These are phyloP conservation scores for Xylariaceae sp. DNA, from an alignment of 2,329 filamentous ascomycete genomes.

Conservation along the genomic window DNA sequence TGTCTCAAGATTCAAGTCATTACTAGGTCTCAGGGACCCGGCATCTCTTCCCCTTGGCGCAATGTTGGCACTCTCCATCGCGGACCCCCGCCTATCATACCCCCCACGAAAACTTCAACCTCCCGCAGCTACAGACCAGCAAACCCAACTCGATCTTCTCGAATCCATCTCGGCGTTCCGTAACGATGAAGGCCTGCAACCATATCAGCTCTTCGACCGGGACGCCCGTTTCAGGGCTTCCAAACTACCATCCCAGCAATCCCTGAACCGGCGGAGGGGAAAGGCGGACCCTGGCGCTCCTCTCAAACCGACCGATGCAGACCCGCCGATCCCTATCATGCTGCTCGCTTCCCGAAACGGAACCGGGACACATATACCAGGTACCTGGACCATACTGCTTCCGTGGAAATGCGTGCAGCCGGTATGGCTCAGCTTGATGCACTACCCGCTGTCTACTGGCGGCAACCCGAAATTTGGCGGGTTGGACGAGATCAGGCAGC, in stretches of 20 bases:
- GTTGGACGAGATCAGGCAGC: conserved; percentile 70
- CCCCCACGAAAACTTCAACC: conserved; percentile 57
- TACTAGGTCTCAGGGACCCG: conserved; percentile 60
- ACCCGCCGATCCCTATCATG: conserved; percentile 74
- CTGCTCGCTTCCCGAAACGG: conserved; percentile 56
- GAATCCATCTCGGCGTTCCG: conserved; percentile 64
- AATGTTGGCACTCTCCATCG: conserved; percentile 64
- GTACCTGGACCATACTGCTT: conserved; percentile 75
- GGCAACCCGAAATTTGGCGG: conserved; percentile 80
- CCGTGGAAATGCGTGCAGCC: conserved; percentile 87
- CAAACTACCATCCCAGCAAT: conserved; percentile 67
- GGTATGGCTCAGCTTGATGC: conserved; percentile 82
- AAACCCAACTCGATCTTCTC: conserved; percentile 38
- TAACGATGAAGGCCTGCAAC: conserved; percentile 45
- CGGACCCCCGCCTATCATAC: conserved; percentile 75
- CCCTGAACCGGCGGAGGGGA: conserved; percentile 71
- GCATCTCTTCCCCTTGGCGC: conserved; percentile 64
- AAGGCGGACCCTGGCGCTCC: conserved; percentile 56
- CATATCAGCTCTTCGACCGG: conserved; percentile 62
- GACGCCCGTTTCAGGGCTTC: conserved; percentile 59
- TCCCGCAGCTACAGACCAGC: conserved; percentile 29
- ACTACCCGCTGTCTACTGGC: conserved; percentile 72
- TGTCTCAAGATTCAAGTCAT: conserved; percentile 43
- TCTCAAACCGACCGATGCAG: conserved; percentile 51
- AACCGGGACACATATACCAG: conserved; percentile 47